Conservation (phyloP, 1,284 basidiomycete genomes). For the Puccinia hordei region DNA sequence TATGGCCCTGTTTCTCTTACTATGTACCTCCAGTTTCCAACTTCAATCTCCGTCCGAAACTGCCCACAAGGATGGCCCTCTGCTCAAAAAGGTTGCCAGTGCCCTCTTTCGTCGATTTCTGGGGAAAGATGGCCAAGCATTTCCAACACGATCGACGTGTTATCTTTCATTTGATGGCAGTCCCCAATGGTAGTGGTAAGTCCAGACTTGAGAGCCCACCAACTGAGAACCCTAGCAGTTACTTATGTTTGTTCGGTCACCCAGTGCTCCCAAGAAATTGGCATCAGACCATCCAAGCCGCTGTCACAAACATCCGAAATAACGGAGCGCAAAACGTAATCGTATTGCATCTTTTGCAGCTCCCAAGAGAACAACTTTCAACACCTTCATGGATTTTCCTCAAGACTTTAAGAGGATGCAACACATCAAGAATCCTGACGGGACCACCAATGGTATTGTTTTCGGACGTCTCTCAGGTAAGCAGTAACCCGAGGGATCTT, state of each 20-base stretch:
- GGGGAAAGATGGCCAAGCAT: conserved; percentile 17
- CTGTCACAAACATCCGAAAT: conserved; percentile 14
- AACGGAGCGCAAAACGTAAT: background rate
- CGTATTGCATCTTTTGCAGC: background rate
- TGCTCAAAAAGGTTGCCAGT: background rate
- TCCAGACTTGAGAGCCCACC: background rate
- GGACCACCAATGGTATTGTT: conserved; percentile 15
- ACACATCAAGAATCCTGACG: conserved; percentile 31
- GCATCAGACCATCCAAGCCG: conserved; percentile 22
- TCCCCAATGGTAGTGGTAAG: conserved; percentile 2
- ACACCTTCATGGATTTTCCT: conserved; percentile 20
- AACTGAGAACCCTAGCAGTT: background rate
- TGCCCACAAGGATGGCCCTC: background rate
- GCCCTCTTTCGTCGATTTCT: conserved; percentile 4
- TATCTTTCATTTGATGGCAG: conserved; percentile 10
- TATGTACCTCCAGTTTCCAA: background rate
- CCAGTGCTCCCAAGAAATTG: conserved; percentile 9
- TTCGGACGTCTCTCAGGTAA: conserved; percentile 26
- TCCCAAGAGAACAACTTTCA: background rate
- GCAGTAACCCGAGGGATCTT: background rate
- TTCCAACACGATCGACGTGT: conserved; percentile 19
- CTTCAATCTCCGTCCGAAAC: background rate
- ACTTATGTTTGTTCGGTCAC: background rate
- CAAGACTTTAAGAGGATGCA: conserved; percentile 16
- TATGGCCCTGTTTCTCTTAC: conserved; percentile 1